These are phyloP conservation scores for Pseudopyricularia cyperi DNA, from an alignment of 2,329 filamentous ascomycete genomes.

Conservation along the genomic window DNA sequence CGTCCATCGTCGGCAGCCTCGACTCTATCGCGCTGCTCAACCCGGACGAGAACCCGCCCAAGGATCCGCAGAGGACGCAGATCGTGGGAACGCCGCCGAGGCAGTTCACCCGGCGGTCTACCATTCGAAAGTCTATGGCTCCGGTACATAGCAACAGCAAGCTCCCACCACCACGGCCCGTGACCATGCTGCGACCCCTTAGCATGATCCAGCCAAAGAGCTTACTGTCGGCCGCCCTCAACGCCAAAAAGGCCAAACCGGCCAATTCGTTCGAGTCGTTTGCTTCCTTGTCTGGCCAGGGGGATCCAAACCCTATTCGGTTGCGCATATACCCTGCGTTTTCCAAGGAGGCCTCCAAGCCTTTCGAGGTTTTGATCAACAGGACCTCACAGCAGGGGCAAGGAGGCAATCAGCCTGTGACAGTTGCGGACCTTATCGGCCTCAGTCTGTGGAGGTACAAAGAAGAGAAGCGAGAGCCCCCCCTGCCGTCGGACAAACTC, in stretches of 20 bases:
- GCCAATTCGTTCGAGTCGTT: slow-evolving; percentile 65
- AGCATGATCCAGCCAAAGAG: slow-evolving; percentile 60
- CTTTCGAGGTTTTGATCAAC: slow-evolving; percentile 59
- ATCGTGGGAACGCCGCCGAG: slow-evolving; percentile 52
- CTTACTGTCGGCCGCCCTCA: slow-evolving; percentile 57
- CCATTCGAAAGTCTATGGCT: slow-evolving; percentile 47
- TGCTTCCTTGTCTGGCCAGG: slow-evolving; percentile 63
- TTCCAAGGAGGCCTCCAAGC: slow-evolving; percentile 48
- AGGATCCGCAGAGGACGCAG: slow-evolving; percentile 28
- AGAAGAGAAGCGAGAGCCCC: slow-evolving; percentile 61
- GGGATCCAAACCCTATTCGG: slow-evolving; percentile 61
- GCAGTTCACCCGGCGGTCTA: slow-evolving; percentile 48
- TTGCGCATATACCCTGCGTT: slow-evolving; percentile 69
- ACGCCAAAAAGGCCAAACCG: slow-evolving; percentile 56
- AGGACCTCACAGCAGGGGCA: slow-evolving; percentile 57
- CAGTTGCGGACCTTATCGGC: slow-evolving; percentile 71
- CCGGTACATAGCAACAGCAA: slow-evolving; percentile 46
- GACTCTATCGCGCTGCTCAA: slow-evolving; percentile 62
- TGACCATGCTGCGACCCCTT: slow-evolving; percentile 47
- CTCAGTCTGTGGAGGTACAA: slow-evolving; percentile 66
- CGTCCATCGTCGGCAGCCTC: slow-evolving; percentile 52
- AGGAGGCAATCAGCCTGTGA: slow-evolving; percentile 46
- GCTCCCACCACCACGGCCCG: slow-evolving; percentile 57
- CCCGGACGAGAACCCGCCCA: slow-evolving; percentile 41
- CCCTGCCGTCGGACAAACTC: slow-evolving; percentile 49